phyloP scores from a whole-genome alignment of 805 yeast genomes.

The Kluyveromyces starmeri region DNA sequence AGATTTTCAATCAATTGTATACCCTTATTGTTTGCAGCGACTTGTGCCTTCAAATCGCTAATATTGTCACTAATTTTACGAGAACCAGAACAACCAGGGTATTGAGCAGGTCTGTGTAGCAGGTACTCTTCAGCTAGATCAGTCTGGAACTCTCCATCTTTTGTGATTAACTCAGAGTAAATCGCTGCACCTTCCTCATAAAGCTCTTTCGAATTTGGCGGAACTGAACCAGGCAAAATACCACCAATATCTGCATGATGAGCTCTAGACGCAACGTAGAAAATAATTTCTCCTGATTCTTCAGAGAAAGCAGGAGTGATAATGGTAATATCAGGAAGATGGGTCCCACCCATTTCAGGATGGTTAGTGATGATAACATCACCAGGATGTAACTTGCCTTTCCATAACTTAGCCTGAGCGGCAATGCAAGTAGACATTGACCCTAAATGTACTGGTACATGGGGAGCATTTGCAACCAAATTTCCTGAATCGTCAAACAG shows the following conservation, averaged over 20 bases:
- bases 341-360: constrained; percentile 81
- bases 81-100: constrained; percentile 85
- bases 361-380: constrained; percentile 74
- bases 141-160: constrained; percentile 67
- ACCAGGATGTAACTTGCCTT: constrained; percentile 54
- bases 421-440: constrained; percentile 77
- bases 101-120: constrained; percentile 65
- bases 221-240: constrained; percentile 87
- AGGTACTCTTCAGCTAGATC: constrained; percentile 53
- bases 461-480: constrained; percentile 81
- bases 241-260: constrained; percentile 98
- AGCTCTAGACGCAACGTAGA: constrained; percentile 89
- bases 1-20: constrained; percentile 53
- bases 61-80: constrained; percentile 76
- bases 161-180: constrained; percentile 64
- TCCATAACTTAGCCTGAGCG: constrained; percentile 58
- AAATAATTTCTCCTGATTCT: constrained; percentile 44
- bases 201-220: constrained; percentile 77
- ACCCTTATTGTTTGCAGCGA: constrained; percentile 85
- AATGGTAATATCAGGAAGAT: constrained; percentile 84
- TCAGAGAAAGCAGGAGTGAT: constrained; percentile 80
- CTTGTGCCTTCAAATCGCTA: constrained; percentile 76
- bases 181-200: constrained; percentile 92
- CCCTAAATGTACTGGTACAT: constrained; percentile 79
- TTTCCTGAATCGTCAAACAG: constrained; percentile 69